Evolutionary conservation across 2,329 filamentous ascomycete species (phyloP).

Genomic region (Colletotrichum neosansevieriae): DNA sequence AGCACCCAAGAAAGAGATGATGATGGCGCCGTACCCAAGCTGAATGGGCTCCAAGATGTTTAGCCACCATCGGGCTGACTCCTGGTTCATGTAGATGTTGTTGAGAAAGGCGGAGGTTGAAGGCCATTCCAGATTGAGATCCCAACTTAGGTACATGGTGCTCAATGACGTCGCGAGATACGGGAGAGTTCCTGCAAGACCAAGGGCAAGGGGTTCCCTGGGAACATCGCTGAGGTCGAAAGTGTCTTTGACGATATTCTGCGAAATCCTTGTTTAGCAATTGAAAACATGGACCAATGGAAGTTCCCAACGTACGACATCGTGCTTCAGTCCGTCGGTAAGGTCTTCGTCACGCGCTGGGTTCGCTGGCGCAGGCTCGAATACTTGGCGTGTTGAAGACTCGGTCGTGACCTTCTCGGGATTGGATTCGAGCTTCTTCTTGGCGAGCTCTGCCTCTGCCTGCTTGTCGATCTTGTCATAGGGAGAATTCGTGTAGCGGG

Average conservation of each 20-base stretch:
- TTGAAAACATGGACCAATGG: background rate
- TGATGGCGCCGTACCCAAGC: conserved; percentile 90
- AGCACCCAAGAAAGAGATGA: conserved; percentile 93
- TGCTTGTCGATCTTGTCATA: conserved; percentile 62
- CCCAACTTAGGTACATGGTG: conserved; percentile 85
- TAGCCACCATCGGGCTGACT: conserved; percentile 79
- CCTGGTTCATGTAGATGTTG: conserved; percentile 73
- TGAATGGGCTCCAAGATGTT: conserved; percentile 86
- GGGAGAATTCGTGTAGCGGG: conserved; percentile 45
- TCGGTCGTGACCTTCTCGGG: conserved; percentile 71
- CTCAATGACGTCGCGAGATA: conserved; percentile 87
- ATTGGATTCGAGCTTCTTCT: conserved; percentile 68
- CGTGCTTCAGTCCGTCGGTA: conserved; percentile 54
- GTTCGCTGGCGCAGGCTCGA: conserved; percentile 52
- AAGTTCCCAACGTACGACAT: conserved; percentile 63
- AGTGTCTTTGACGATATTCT: conserved; percentile 77
- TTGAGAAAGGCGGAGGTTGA: conserved; percentile 74
- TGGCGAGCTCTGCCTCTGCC: conserved; percentile 64
- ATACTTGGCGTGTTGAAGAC: conserved; percentile 66
- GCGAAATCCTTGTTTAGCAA: conserved; percentile 23
- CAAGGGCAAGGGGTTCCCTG: conserved; percentile 74
- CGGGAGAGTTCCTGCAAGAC: conserved; percentile 83
- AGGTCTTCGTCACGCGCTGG: conserved; percentile 46
- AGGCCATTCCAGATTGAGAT: conserved; percentile 77
- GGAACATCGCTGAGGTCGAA: conserved; percentile 75